phyloP scores from a whole-genome alignment of 768 basidiomycete species.

The Melanogaster broomeanus region DNA sequence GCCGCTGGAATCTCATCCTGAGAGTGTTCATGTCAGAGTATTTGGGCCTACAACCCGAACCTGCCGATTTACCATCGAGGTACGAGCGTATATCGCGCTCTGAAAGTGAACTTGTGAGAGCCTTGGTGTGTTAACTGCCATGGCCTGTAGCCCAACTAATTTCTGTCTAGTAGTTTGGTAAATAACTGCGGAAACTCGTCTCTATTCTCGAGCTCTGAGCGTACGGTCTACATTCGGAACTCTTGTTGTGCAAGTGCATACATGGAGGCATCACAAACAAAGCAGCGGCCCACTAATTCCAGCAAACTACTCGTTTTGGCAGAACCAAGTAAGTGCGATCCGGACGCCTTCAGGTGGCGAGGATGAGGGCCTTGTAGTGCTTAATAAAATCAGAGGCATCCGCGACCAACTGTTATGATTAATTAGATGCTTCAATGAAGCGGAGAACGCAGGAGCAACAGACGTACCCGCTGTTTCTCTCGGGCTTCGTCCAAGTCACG shows the following conservation, averaged over 20 bases:
- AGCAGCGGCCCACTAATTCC: not conserved
- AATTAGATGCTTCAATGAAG: not conserved
- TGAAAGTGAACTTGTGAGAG: conserved; percentile 50
- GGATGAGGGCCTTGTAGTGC: conserved; percentile 41
- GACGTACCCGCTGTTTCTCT: conserved; percentile 39
- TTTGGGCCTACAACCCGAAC: conserved; percentile 62
- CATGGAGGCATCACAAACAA: not conserved
- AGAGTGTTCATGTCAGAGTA: conserved; percentile 92
- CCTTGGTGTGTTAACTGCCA: not conserved
- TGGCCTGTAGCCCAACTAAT: conserved; percentile 1
- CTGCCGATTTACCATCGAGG: conserved; percentile 29
- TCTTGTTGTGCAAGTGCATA: conserved; percentile 1
- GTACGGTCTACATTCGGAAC: not conserved
- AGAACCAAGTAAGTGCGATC: conserved; percentile 6
- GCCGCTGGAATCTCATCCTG: conserved; percentile 86
- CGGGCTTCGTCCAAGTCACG: conserved; percentile 36
- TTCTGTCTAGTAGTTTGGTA: conserved; percentile 19
- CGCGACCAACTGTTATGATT: conserved; percentile 31
- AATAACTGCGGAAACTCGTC: not conserved
- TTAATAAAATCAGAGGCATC: conserved; percentile 43
- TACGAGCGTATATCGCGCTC: conserved; percentile 37
- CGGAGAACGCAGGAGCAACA: not conserved
- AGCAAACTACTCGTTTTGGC: not conserved
- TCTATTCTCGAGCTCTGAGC: not conserved
- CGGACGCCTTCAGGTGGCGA: conserved; percentile 16